Base-by-base conservation (phyloP, 441 rosid species). In the Macaranga tanarius region DNA sequence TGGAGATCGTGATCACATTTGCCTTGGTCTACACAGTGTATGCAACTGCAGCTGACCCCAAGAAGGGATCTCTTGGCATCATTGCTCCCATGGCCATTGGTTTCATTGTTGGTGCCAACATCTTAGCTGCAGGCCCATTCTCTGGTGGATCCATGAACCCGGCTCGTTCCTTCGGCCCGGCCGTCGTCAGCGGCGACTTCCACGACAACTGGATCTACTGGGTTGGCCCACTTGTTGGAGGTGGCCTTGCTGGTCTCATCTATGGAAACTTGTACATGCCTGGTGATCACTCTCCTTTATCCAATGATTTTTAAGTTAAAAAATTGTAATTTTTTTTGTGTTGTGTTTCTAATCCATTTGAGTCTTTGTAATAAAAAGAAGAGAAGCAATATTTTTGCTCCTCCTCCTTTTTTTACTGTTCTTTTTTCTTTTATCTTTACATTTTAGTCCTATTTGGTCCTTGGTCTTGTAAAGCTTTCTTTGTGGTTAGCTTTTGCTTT, bases 131-230 rank as follows among this genome's bases (percentile, higher is more conserved):
- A 5, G 98, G 98, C 67, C 98, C 98, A 31, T 93, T 93, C 86
- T 90, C 95, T 0, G 97, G 96, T 17, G 97, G 96, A n/a, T 92
- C 98, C 60, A 93, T 92, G 98, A 93, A 93, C 90, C 96, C 98
- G 0, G 98, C 97, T n/a, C 90, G 96, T 5, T 92, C 98, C n/a
- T 93, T 93, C 25, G 98, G 98, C 42, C 98, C 96, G 0, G 97
- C 97, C 0, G 95, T 93, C 28, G 92, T 76, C 2, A 90, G 93
- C 1, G 97, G 98, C 3, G 84, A 93, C 80, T 91, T 85, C 88
- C 82, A 82, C 7, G 96, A 84, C 80, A 91, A 89, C 84, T 93
- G 97, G 97, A 89, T 91, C 79, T 90, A 93, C 78, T 93, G 97
- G 98, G 94, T 85, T 12, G 96, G 97, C 3, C 97, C 98, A 40